Base-by-base conservation (phyloP, 176 grass and related monocot species). In the Tillandsia fasciculata region DNA sequence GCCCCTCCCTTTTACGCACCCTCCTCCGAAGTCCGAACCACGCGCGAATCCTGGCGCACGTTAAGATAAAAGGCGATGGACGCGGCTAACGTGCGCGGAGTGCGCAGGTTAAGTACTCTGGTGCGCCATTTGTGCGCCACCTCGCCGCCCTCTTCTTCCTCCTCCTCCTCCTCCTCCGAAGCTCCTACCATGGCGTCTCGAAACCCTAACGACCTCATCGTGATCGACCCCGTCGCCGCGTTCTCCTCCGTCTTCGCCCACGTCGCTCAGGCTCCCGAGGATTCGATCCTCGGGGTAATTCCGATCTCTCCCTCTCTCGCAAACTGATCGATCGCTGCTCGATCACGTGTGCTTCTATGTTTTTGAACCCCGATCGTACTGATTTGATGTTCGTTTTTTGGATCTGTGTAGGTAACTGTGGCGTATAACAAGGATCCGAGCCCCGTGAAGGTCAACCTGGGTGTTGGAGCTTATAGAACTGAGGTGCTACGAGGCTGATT, bases 381-480 rank as follows among this genome's bases (percentile, higher is more conserved):
- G 11, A 33, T 11, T 33, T 29, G n/a, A 71, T 73, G 9, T 11
- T 73, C 22, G 13, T 48, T 12, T 22, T 23, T 61, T 61, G 56
- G 15, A 20, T 56, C 12, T 63, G 18, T 12, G 63, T 64, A 99
- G 94, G 94, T 99, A 13, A 93, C 94, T 22, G 89, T 99, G 61
- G 94, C 94, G 23, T 99, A 74, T 84, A 99, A 99, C 87, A 99
- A 99, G 82, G 94, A 99, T 77, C 84, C 89, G 71, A 99, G 82
- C 72, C 89, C 89, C 5, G 29, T 73, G 10, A 99, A 99, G 84
- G 77, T 99, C n/a, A 99, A 93, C 70, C 87, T 99, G 63, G 94
- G 94, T 63, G 94, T 99, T 65, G 94, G 94, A 57, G 94, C 94
- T 51, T 99, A 99, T 69, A 61, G 94, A 72, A 99, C 94, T 47